Base-by-base conservation (phyloP, 805 yeast species). In the Grigorovia jiainica region DNA sequence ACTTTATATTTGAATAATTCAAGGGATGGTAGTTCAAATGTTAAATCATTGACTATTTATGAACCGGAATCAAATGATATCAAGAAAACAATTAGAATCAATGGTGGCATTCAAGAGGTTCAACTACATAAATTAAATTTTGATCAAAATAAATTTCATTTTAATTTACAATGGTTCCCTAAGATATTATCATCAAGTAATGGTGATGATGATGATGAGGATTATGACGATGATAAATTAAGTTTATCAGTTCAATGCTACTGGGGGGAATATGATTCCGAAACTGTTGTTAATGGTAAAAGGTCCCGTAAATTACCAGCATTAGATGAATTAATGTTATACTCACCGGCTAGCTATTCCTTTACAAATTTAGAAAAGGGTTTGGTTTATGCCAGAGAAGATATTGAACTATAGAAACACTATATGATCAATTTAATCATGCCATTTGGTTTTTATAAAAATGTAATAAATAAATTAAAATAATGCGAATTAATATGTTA, bases 111-210 rank as follows among this genome's bases (percentile, higher is more conserved):
- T 40, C 77, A 79, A 47, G 71, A 71, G 45, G 52, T 83, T 5
- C 76, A 75, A 40, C 54, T 87, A 43, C 83, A 82, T 59, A 84
- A 81, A 54, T 61, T 81, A 21, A 68, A 72, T 50, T 79, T 86
- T 79, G 65, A 72, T 5, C 67, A 68, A 39, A 52, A 66, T 1
- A 53, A 51, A 6, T 81, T 75, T 53, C 83, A 73, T 48, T 45
- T 86, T 35, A 83, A 80, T 2, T 50, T 86, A 39, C 83, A 83
- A 54, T 86, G 95, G 95, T 65, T 82, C 27, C 94, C 94, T 4
- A 71, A 70, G 41, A 64, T 73, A 51, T 63, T 72, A 11, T 15
- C 47, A 7, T 68, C 69, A 23, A 27, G 15, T n/a, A n/a, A n/a
- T n/a, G n/a, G n/a, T n/a, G 77, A 68, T 34, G 60, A 58, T n/a